These are phyloP conservation scores for Detonula confervacea DNA, from an alignment of 352 stramenopile genomes.

Conservation along the genomic window DNA sequence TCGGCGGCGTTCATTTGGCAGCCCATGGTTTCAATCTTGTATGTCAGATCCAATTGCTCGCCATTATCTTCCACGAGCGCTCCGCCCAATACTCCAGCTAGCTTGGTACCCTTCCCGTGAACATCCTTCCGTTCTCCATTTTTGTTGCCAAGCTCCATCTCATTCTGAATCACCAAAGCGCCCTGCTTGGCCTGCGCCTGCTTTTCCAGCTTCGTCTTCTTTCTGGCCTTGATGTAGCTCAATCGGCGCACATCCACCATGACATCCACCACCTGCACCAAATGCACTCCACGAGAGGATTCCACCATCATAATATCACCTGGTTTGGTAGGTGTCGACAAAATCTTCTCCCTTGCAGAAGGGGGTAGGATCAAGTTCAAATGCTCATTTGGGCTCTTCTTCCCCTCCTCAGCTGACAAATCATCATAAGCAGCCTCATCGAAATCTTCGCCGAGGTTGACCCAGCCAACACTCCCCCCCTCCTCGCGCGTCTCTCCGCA, in stretches of 20 bases:
- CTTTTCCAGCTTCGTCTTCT: slow-evolving; percentile 28
- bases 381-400: slow-evolving; percentile 75
- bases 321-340: slow-evolving; percentile 73
- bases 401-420: slow-evolving; percentile 7
- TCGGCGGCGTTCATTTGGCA: slow-evolving; percentile 89
- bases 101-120: slow-evolving; percentile 30
- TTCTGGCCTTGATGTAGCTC: slow-evolving; percentile 58
- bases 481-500: slow-evolving; percentile 76
- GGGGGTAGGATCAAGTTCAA: slow-evolving; percentile 75
- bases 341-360: slow-evolving; percentile 60
- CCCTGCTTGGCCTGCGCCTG: background rate
- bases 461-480: slow-evolving; percentile 74
- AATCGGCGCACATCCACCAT: slow-evolving; percentile 84
- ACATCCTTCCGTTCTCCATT: slow-evolving; percentile 4
- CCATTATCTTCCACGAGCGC: slow-evolving; percentile 30
- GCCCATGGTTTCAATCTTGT: slow-evolving; percentile 85
- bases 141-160: slow-evolving; percentile 33
- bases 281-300: slow-evolving; percentile 67
- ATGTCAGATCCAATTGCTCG: slow-evolving; percentile 62
- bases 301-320: slow-evolving; percentile 76
- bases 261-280: slow-evolving; percentile 81
- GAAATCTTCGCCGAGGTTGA: slow-evolving; percentile 47
- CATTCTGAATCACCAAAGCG: slow-evolving; percentile 35
- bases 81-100: slow-evolving; percentile 47
- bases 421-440: slow-evolving; percentile 4